phyloP scores from a whole-genome alignment of 1,139 yeast species.

The Kluyveromyces sp. region DNA sequence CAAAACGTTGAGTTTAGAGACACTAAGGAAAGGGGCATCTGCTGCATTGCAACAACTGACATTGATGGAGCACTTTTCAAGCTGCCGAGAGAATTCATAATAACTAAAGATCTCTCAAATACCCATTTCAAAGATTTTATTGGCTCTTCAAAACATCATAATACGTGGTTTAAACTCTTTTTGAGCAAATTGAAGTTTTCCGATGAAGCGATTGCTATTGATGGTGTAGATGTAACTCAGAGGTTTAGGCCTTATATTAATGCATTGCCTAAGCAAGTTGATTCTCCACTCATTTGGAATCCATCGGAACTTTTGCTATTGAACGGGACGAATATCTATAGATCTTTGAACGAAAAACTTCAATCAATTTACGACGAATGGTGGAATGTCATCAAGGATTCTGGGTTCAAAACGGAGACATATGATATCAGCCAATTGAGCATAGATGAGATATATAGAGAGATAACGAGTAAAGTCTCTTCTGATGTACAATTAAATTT shows the following conservation, averaged over 20 bases:
- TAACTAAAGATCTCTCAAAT: slow-evolving; percentile 39
- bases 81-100: slow-evolving; percentile 36
- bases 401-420: neutral
- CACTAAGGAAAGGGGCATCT: slow-evolving; percentile 32
- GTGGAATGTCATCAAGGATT: slow-evolving; percentile 11
- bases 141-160: slow-evolving; percentile 20
- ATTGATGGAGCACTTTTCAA: slow-evolving; percentile 20
- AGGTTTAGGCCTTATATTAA: slow-evolving; percentile 45
- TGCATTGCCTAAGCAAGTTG: slow-evolving; percentile 48
- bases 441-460: slow-evolving; percentile 11
- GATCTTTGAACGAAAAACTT: slow-evolving; percentile 31
- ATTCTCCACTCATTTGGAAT: slow-evolving; percentile 61
- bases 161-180: slow-evolving; percentile 40
- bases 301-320: slow-evolving; percentile 44
- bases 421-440: neutral
- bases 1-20: slow-evolving; percentile 27
- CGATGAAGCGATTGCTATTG: slow-evolving; percentile 14
- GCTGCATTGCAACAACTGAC: slow-evolving; percentile 31
- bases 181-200: slow-evolving; percentile 39
- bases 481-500: slow-evolving; percentile 29
- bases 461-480: slow-evolving; percentile 8
- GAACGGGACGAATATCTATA: slow-evolving; percentile 51
- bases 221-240: slow-evolving; percentile 11
- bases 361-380: slow-evolving; percentile 29
- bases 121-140: slow-evolving; percentile 27